Base-by-base conservation (phyloP, 2,329 filamentous ascomycete species). In the Proliferodiscus dingleyae region DNA sequence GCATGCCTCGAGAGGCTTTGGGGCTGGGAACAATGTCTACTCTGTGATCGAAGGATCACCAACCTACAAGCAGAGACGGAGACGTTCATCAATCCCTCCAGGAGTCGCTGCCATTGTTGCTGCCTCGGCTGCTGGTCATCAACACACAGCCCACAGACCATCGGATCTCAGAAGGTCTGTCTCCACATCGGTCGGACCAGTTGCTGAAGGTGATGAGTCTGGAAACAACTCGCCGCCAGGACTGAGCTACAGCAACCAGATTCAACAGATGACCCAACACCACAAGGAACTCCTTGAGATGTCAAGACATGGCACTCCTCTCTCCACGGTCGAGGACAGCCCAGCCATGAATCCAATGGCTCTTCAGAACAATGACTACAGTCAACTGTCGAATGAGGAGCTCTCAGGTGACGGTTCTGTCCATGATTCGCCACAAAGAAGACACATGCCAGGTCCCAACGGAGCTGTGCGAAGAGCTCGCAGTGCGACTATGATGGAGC, bases 1-100 rank as follows among this genome's bases (percentile, higher is more conserved):
- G 21, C 81, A 86, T 37, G 80, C 83, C 24, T 73, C 78, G 21
- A 75, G 83, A 54, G 72, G 75, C 30, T 88, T 88, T 57, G 77
- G 75, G 49, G 77, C 75, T 49, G 65, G 73, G 36, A 85, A 84
- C 67, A 95, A 89, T 65, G 87, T 93, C 57, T 96, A 95, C 73
- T 91, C 89, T 39, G 90, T 95, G 40, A 93, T 97, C 63, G 93
- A 98, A 71, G 93, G 93, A 39, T 98, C 93, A 22, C 93, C 93
- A 10, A 97, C 93, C 29, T 98, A 98, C 73, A 98, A 98, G 78
- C 93, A 97, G 74, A 82, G 93, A 60, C 81, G 93, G 66, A 83
- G 93, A 57, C 86, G 93, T 52, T 96, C 93, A 28, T 97, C 91
- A 33, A 89, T 97, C 52, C 89, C 91, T 19, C 85, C 87, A 10